These are phyloP conservation scores for Berberis thunbergii DNA, from an alignment of 164 flowering plant genomes.

Conservation along the genomic window DNA sequence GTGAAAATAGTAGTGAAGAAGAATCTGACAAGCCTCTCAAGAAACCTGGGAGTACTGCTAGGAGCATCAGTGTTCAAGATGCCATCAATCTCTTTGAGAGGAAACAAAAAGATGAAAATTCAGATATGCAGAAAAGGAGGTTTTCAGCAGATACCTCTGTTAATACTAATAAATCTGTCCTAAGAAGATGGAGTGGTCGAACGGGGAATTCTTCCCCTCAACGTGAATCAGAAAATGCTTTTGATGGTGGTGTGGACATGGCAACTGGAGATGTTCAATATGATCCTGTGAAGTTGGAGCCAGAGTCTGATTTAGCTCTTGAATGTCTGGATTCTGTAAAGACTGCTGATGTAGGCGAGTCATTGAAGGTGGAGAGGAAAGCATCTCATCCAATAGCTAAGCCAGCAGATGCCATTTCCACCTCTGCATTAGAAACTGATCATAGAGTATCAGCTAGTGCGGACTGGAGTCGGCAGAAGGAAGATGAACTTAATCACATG, in stretches of 20 bases:
- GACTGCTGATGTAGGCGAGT: conserved; percentile 18
- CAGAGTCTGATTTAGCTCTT: conserved; percentile 15
- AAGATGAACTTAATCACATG: conserved; percentile 69
- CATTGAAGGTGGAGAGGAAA: conserved; percentile 14
- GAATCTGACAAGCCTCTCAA: conserved; percentile 29
- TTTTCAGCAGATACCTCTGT: conserved; percentile 25
- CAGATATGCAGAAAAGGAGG: conserved; percentile 36
- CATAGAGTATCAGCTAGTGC: conserved; percentile 31
- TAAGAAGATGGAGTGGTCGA: conserved; percentile 75
- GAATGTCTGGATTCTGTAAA: conserved; percentile 14
- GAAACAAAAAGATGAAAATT: conserved; percentile 57
- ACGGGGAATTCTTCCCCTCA: conserved; percentile 42
- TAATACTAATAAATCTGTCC: conserved; percentile 47
- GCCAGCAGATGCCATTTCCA: conserved; percentile 14
- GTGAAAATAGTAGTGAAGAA: conserved; percentile 47
- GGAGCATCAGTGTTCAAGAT: conserved; percentile 79
- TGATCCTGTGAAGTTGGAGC: conserved; percentile 20
- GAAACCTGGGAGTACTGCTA: conserved; percentile 40
- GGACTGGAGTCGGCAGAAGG: conserved; percentile 73
- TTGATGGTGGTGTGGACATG: conserved; percentile 19
- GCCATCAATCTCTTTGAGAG: conserved; percentile 81
- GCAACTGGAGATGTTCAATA: conserved; percentile 11
- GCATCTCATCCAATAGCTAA: conserved; percentile 6
- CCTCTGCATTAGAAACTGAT: conserved; percentile 22
- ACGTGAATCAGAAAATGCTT: conserved; percentile 22